phyloP scores from a whole-genome alignment of 1,139 yeast species.

The Ogataea hybrid region DNA sequence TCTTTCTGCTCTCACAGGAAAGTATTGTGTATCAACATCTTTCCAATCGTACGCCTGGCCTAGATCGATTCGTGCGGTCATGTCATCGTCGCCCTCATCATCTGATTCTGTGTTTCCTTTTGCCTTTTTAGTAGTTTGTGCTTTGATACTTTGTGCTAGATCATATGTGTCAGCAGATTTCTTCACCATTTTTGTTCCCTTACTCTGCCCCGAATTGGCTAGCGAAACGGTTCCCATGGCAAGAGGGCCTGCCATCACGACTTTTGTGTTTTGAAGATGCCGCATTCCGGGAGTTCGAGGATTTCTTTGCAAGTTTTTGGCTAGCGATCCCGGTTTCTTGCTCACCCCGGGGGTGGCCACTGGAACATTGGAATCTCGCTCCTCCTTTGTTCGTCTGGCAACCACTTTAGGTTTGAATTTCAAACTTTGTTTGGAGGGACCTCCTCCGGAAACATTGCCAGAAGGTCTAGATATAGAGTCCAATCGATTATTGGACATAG shows the following conservation, averaged over 20 bases:
- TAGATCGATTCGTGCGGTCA: slow-evolving; percentile 56
- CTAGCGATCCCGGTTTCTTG: slow-evolving; percentile 29
- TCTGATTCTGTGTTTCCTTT: slow-evolving; percentile 22
- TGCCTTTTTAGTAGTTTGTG: slow-evolving; percentile 29
- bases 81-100: slow-evolving; percentile 34
- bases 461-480: slow-evolving; percentile 37
- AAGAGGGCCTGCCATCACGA: slow-evolving; percentile 70
- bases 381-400: slow-evolving; percentile 78
- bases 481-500: slow-evolving; percentile 29
- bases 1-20: slow-evolving; percentile 52
- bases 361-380: slow-evolving; percentile 75
- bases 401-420: slow-evolving; percentile 84
- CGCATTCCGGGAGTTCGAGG: slow-evolving; percentile 35
- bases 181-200: slow-evolving; percentile 24
- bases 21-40: slow-evolving; percentile 45
- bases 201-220: slow-evolving; percentile 32
- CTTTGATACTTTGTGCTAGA: slow-evolving; percentile 36
- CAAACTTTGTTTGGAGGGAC: slow-evolving; percentile 35
- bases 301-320: slow-evolving; percentile 33
- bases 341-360: slow-evolving; percentile 32
- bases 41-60: slow-evolving; percentile 53
- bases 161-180: slow-evolving; percentile 18
- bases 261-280: slow-evolving; percentile 60
- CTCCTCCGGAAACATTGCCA: slow-evolving; percentile 1
- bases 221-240: slow-evolving; percentile 59